Conservation (phyloP, 805 yeast genomes). For the Saturnispora dispora region DNA sequence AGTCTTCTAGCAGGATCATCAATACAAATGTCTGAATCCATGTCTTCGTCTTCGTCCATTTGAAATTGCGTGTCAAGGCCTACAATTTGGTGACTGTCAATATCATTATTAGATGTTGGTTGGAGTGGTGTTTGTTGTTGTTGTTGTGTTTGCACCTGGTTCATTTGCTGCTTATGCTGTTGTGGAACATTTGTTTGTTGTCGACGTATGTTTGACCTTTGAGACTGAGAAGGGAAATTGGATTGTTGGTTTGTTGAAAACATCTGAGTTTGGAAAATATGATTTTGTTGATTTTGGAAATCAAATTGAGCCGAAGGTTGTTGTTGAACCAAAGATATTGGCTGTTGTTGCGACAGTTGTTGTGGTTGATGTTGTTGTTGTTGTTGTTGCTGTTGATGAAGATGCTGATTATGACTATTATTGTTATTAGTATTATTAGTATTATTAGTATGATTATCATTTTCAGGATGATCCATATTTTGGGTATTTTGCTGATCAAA, state of each 20-base stretch:
- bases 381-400: not conserved
- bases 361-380: constrained; percentile 13
- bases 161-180: constrained; percentile 2
- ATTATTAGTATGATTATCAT: constrained; percentile 1
- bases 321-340: not conserved
- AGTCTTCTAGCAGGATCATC: constrained; percentile 95
- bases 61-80: constrained; percentile 22
- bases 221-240: constrained; percentile 13
- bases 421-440: constrained; percentile 1
- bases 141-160: constrained; percentile 12
- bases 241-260: constrained; percentile 1
- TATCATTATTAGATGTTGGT: not conserved
- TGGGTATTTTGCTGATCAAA: constrained; percentile 14
- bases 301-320: not conserved
- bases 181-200: not conserved
- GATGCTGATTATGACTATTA: constrained; percentile 3
- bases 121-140: constrained; percentile 6
- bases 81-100: constrained; percentile 9
- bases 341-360: constrained; percentile 15
- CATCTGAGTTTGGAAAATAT: constrained; percentile 7
- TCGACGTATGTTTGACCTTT: not conserved
- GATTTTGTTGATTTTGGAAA: constrained; percentile 4
- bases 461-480: not conserved
- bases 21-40: constrained; percentile 57
- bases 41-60: constrained; percentile 30